Evolutionary conservation across 2,329 filamentous ascomycete species (phyloP).

Genomic region (Microsporum canis): DNA sequence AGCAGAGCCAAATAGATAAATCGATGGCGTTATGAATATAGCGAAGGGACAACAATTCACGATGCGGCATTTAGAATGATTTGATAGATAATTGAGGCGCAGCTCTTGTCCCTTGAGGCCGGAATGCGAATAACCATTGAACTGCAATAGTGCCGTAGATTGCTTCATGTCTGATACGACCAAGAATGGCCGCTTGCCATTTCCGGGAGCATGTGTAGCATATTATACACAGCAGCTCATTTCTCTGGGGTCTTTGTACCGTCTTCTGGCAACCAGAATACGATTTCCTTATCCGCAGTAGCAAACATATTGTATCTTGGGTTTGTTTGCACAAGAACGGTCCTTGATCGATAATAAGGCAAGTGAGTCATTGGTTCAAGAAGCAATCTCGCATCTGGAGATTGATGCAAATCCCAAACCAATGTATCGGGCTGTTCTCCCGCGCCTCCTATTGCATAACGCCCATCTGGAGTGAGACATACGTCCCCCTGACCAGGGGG

Average conservation of each 20-base stretch:
- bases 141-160: neutral
- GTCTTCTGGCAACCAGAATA: slow-evolving; percentile 67
- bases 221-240: slow-evolving; percentile 12
- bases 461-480: slow-evolving; percentile 79
- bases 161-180: neutral
- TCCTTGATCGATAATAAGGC: slow-evolving; percentile 42
- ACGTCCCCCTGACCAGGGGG: slow-evolving; percentile 56
- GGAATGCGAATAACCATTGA: too few species aligned
- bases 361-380: slow-evolving; percentile 32
- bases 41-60: neutral
- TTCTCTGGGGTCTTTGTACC: slow-evolving; percentile 24
- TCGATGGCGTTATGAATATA: slow-evolving; percentile 9
- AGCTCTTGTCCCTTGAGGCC: too few species aligned
- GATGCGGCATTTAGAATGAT: neutral
- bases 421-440: slow-evolving; percentile 57
- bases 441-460: slow-evolving; percentile 75
- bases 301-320: slow-evolving; percentile 86
- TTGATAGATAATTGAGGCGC: neutral
- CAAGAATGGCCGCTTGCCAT: neutral
- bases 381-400: slow-evolving; percentile 45
- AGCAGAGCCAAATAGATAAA: slow-evolving; percentile 22
- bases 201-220: neutral
- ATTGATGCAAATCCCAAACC: slow-evolving; percentile 69
- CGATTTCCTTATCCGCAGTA: slow-evolving; percentile 71
- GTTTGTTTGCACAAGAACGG: slow-evolving; percentile 42